Base-by-base conservation (phyloP, 441 rosid species). In the Viola pubescens region DNA sequence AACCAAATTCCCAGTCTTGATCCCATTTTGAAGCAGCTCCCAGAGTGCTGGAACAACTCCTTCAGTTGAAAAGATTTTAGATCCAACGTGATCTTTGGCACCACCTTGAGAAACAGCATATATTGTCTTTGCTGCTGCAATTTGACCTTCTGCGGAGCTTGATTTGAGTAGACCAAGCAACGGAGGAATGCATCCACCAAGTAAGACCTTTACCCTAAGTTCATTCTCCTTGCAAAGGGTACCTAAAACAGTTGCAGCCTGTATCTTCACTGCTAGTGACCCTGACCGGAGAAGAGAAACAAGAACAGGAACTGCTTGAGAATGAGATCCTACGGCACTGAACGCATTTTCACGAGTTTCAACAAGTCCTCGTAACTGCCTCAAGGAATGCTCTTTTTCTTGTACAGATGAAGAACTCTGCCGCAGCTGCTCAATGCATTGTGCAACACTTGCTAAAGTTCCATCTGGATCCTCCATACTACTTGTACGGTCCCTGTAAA, bases 401-500 rank as follows among this genome's bases (percentile, higher is more conserved):
- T 87, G 97, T 62, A 78, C 83, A 71, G 98, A 86, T 37, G 95
- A 84, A 37, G 95, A 81, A 71, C 83, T 81, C 69, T 88, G 97
- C 54, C 98, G 91, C 81, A 95, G 70, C 75, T 89, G 96, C 82
- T 95, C 99, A 67, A 95, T 91, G 82, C 95, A 91, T 66, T 95
- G 99, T 52, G 99, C 99, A 80, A 95, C 98, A 74, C 89, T 95
- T 50, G 99, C 98, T 77, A 95, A 79, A 51, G 95, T 95, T 64
- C 99, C 99, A 77, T 95, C 99, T 63, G 96, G 90, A 82, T 91
- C 99, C 82, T 95, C 99, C 98, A 95, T 84, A 85, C 91, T 91
- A 69, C 77, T 86, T 56, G 81, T 77, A 10, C 99, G 96, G 39
- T 91, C 99, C 76, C 99, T 95, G 85, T 61, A 77, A 61, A 75